A percentile compares a stretch with the other conserved stretches of the same genome.
Conservation (phyloP, 2,329 filamentous ascomycete species). For the Botrytis cinerea region DNA sequence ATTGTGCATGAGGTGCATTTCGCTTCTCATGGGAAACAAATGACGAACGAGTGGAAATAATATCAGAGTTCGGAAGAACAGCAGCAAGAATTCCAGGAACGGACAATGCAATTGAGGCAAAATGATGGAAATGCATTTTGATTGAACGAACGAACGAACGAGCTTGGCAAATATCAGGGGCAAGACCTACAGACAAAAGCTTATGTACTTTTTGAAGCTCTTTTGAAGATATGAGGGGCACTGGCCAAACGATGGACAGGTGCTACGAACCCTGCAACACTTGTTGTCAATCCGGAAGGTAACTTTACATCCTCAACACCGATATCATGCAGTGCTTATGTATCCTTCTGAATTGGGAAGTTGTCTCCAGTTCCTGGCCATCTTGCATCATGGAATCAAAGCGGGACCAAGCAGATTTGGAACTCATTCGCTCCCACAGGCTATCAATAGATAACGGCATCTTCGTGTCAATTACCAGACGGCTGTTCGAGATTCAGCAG, state of each 20-base stretch:
- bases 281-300: conserved; percentile 24
- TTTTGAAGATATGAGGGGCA: conserved; percentile 18
- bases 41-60: not conserved
- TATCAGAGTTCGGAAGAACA: conserved; percentile 1
- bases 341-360: conserved; percentile 18
- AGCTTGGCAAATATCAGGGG: conserved; percentile 4
- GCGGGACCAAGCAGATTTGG: not conserved
- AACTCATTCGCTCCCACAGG: not conserved
- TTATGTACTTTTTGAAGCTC: conserved; percentile 2
- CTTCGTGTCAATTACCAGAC: not conserved
- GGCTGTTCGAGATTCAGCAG: not conserved
- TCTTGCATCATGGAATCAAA: conserved; percentile 11
- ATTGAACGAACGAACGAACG: conserved; percentile 19
- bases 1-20: conserved; percentile 21
- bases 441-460: conserved; percentile 5
- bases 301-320: not conserved
- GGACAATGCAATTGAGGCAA: conserved; percentile 5
- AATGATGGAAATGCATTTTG: conserved; percentile 19
- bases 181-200: not conserved
- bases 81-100: conserved; percentile 9
- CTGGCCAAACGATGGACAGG: not conserved
- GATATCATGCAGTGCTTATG: conserved; percentile 11
- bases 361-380: conserved; percentile 6
- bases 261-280: conserved; percentile 19
- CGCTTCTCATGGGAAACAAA: conserved; percentile 31